Evolutionary conservation across 257 asterid species (phyloP), one percentile per base, ranked within the genome.

Genomic region (Rubia yunnanensis): DNA sequence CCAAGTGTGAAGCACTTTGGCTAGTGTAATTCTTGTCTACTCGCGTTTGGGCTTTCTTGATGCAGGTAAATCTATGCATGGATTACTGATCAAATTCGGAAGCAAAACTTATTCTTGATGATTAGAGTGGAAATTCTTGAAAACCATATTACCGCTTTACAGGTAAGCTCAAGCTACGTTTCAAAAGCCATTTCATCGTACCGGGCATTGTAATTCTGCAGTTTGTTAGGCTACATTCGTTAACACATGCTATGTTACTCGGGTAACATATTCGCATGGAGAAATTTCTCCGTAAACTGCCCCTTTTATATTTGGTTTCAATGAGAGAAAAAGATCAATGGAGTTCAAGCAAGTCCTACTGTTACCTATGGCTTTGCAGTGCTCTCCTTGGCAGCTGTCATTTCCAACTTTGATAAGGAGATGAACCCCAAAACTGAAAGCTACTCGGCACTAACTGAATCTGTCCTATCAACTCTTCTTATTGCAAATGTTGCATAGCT

Each of bases 331-430:
- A 0, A 90, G 81, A 64, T 70, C 60, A 3, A n/a, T 91, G 67
- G 88, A 89, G 46, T 91, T 85, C 38, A 73, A 88, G 76, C 87
- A 86, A 79, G 74, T 91, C 31, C 76, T 88, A 71, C 96, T 91
- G 68, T 84, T 38, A 88, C 94, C 74, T 86, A 92, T 15, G 97
- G 89, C 72, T 83, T 91, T 52, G 74, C 88, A 0, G 82, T 84
- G 9, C 86, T 88, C 26, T 65, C 94, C 39, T 69, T 91, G 60
- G 84, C 88, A 32, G 91, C 86, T 58, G 82, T 75, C 18, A 79
- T 88, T 35, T 76, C 86, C n/a, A 80, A 88, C 76, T 76, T 91
- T 41, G 97, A 88, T 65, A 77, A 88, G 97, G 94, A 91, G 65
- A 86, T 85, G 98, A 86, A 88, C 14, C 76, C 74, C 0, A 57